Conservation (phyloP, 768 basidiomycete genomes). For the Pisolithus tinctorius region DNA sequence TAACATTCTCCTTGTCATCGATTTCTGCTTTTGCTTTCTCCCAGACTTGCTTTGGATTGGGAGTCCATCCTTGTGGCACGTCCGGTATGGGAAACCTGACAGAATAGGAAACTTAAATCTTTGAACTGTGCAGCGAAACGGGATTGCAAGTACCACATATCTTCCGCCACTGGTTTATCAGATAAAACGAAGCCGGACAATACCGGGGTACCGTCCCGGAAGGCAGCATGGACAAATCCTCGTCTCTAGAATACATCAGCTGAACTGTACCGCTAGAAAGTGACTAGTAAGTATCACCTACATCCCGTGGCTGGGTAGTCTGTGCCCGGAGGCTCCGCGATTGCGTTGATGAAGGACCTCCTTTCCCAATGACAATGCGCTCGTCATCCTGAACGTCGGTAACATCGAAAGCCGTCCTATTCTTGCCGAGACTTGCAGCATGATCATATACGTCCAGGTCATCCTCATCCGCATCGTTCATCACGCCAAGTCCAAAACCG, state of each 20-base stretch:
- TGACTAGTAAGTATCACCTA: constrained; percentile 2
- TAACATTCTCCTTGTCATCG: constrained; percentile 40
- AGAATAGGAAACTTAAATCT: constrained; percentile 12
- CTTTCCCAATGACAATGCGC: constrained; percentile 37
- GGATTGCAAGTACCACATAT: constrained; percentile 48
- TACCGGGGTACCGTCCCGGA: constrained; percentile 71
- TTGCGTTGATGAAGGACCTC: constrained; percentile 3
- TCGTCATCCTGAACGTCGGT: constrained; percentile 61
- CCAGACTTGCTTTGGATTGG: constrained; percentile 80
- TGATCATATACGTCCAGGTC: constrained; percentile 80
- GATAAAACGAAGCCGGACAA: constrained; percentile 72
- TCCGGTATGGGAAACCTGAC: constrained; percentile 79
- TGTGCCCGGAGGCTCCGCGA: constrained; percentile 3
- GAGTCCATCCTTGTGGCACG: constrained; percentile 78
- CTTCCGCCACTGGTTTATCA: constrained; percentile 59
- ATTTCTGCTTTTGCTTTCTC: constrained; percentile 33
- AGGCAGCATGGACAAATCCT: constrained; percentile 25
- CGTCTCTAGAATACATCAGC: constrained; percentile 18
- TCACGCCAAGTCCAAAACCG: constrained; percentile 82
- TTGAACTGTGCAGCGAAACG: constrained; percentile 5
- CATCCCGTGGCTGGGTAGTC: constrained; percentile 2
- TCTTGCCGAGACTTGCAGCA: constrained; percentile 28
- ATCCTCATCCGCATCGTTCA: constrained; percentile 94
- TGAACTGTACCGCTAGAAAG: not conserved
- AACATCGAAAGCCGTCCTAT: constrained; percentile 59